Evolutionary conservation across 2,329 filamentous ascomycete species (phyloP).

Genomic region (Alternaria viburni): DNA sequence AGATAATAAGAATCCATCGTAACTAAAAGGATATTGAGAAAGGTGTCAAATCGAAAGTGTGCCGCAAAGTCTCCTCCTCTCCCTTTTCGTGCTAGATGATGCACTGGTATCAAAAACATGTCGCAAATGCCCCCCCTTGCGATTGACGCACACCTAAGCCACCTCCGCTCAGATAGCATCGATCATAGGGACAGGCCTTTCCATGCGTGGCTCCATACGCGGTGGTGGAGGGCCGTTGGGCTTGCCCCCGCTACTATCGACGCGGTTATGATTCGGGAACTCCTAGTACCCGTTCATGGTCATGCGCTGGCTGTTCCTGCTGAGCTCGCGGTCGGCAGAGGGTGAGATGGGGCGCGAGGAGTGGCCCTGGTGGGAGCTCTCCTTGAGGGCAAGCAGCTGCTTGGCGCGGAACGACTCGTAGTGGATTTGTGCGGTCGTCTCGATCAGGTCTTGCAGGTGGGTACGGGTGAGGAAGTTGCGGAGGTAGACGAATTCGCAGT

Average conservation of each 20-base stretch:
- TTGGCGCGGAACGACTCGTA: conserved; percentile 99
- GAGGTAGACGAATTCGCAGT: conserved; percentile 99
- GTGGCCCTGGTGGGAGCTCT: conserved; percentile 81
- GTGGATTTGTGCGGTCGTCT: conserved; percentile 99
- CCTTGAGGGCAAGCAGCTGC: conserved; percentile 96
- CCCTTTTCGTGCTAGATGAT: conserved; percentile 39
- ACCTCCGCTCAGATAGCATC: conserved; percentile 28
- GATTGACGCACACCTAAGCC: neutral
- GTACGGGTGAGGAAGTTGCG: conserved; percentile 98
- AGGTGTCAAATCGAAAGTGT: conserved; percentile 36
- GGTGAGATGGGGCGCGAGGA: conserved; percentile 94
- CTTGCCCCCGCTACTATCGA: conserved; percentile 39
- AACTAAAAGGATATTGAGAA: conserved; percentile 48
- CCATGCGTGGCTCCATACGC: conserved; percentile 35
- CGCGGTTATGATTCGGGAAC: conserved; percentile 39
- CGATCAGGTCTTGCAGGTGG: conserved; percentile 97
- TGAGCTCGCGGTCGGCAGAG: conserved; percentile 90
- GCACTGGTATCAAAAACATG: conserved; percentile 50
- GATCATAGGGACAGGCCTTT: conserved; percentile 29
- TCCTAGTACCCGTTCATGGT: conserved; percentile 97
- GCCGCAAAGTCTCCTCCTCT: conserved; percentile 21
- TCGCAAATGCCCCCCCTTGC: conserved; percentile 21
- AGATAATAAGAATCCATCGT: conserved; percentile 34
- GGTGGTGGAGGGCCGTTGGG: conserved; percentile 24
- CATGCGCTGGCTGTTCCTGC: conserved; percentile 95